These are phyloP conservation scores for Tylopilus balloui DNA, from an alignment of 768 basidiomycete species.

Conservation along the genomic window DNA sequence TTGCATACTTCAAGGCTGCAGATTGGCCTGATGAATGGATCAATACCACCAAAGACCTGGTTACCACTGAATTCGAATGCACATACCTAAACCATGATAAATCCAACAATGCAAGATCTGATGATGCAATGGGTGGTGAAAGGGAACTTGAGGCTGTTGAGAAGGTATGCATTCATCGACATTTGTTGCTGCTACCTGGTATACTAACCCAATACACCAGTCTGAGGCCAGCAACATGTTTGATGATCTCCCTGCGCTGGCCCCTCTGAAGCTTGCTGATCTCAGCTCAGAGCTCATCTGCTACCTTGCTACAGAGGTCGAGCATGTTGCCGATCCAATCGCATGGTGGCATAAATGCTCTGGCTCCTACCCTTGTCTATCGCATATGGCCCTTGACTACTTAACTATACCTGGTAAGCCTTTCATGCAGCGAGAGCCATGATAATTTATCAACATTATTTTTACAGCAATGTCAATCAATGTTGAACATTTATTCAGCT, in stretches of 20 bases:
- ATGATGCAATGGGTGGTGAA: not conserved
- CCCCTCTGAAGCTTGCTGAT: not conserved
- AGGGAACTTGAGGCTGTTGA: too few species aligned
- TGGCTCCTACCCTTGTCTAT: not conserved
- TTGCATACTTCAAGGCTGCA: not conserved
- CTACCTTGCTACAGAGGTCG: not conserved
- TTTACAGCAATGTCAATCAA: not conserved
- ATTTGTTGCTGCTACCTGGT: too few species aligned
- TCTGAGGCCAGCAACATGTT: not conserved
- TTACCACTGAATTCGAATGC: not conserved
- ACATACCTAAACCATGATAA: not conserved
- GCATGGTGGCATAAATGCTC: not conserved
- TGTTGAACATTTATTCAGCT: not conserved
- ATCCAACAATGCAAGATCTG: not conserved
- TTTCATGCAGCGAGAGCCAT: too few species aligned
- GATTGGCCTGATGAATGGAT: not conserved
- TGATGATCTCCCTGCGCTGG: not conserved
- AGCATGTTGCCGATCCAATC: not conserved
- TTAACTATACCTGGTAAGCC: not conserved
- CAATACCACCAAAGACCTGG: not conserved
- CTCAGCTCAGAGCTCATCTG: not conserved
- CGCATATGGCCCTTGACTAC: not conserved
- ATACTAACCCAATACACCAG: too few species aligned
- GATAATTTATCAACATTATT: too few species aligned
- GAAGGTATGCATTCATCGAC: too few species aligned